Percentiles rank a stretch among this genome's conserved stretches.
These are phyloP conservation scores for Xylaria sp. DNA, from an alignment of 2,329 filamentous ascomycete species.

Conservation along the genomic window DNA sequence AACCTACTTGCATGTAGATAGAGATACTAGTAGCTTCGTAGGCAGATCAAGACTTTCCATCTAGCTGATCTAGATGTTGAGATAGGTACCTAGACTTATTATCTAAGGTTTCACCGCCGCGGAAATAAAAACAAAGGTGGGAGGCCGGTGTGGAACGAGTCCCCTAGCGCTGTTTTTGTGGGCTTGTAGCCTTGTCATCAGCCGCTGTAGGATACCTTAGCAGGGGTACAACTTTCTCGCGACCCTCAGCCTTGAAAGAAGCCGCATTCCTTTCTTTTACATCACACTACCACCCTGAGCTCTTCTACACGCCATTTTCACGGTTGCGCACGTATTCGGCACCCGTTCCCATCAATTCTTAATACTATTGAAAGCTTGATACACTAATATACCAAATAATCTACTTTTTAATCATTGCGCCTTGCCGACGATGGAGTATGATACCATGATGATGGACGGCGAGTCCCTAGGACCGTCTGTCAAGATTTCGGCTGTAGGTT, in stretches of 20 bases:
- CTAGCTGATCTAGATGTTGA: not conserved
- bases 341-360: not conserved
- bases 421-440: slow-evolving; percentile 63
- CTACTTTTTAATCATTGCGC: not conserved
- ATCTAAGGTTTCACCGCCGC: not conserved
- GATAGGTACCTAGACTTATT: not conserved
- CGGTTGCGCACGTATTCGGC: not conserved
- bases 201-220: not conserved
- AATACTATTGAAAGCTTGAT: not conserved
- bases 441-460: slow-evolving; percentile 68
- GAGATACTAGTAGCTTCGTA: too few species aligned
- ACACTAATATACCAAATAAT: not conserved
- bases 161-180: not conserved
- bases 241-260: slow-evolving; percentile 27
- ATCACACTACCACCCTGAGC: slow-evolving; percentile 11
- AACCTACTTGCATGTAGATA: too few species aligned
- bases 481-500: slow-evolving; percentile 67
- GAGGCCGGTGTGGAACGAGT: not conserved
- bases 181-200: slow-evolving; percentile 29
- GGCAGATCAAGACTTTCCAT: not conserved
- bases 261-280: slow-evolving; percentile 19
- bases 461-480: slow-evolving; percentile 66
- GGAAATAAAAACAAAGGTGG: not conserved
- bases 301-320: not conserved
- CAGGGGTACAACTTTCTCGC: not conserved